phyloP scores from a whole-genome alignment of 1,139 yeast species.

The Candida pseudoviswanathii region DNA sequence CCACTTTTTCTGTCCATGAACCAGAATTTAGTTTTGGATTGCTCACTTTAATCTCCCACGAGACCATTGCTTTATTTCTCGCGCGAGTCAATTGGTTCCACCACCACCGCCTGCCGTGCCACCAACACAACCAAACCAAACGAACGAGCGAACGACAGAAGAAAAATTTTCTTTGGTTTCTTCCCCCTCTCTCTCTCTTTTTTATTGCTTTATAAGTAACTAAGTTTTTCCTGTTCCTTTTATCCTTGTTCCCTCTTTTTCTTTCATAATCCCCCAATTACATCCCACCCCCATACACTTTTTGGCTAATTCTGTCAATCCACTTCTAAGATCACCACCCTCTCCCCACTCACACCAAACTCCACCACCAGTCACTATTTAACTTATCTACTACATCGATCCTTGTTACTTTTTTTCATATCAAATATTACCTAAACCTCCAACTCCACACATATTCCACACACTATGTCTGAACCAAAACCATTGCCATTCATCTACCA shows the following conservation, averaged over 20 bases:
- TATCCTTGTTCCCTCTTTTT: neutral
- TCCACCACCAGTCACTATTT: neutral
- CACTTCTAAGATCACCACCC: neutral
- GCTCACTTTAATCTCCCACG: too few species aligned
- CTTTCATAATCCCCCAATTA: neutral
- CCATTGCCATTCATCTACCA: slow-evolving; percentile 83
- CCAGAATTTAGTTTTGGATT: too few species aligned
- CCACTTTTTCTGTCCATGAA: too few species aligned
- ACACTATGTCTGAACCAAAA: slow-evolving; percentile 16
- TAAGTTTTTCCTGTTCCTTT: neutral
- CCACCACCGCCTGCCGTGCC: too few species aligned
- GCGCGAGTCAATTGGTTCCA: too few species aligned
- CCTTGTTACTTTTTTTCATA: neutral
- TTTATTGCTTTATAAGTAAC: too few species aligned
- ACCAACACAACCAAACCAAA: too few species aligned
- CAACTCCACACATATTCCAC: neutral
- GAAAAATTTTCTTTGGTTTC: neutral
- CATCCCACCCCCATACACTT: neutral
- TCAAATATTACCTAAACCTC: neutral
- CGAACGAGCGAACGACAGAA: too few species aligned
- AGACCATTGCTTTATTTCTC: too few species aligned
- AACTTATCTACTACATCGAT: slow-evolving; percentile 15
- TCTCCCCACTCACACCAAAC: neutral
- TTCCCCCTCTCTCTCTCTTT: neutral
- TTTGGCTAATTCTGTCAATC: neutral